Evolutionary conservation across 2,329 filamentous ascomycete species (phyloP).

Genomic region (Ceratocystiopsis minuta): DNA sequence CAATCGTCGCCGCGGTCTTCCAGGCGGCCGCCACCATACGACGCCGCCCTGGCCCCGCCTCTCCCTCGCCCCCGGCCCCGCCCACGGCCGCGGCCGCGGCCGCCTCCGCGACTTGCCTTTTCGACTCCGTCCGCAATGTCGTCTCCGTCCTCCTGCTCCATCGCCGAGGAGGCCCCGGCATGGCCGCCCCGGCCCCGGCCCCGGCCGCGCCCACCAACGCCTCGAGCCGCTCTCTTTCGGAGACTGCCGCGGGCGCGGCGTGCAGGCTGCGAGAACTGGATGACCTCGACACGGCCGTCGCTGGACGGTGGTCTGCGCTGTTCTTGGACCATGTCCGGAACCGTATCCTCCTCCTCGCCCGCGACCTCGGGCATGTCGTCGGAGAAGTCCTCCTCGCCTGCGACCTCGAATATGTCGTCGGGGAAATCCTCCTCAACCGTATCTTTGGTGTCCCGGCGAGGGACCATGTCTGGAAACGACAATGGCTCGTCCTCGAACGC

Average conservation of each 20-base stretch:
- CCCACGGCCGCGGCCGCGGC: slow-evolving; percentile 7
- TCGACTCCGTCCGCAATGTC: neutral
- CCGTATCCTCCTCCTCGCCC: neutral
- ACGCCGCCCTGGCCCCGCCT: neutral
- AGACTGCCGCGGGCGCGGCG: slow-evolving; percentile 1
- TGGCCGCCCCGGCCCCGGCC: neutral
- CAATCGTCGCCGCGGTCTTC: slow-evolving; percentile 35
- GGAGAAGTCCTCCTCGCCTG: neutral
- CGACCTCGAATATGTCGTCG: too few species aligned
- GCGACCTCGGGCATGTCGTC: too few species aligned
- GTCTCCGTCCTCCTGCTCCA: neutral
- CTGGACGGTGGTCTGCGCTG: neutral
- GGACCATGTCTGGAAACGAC: too few species aligned
- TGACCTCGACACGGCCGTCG: slow-evolving; percentile 3
- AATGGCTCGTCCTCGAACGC: too few species aligned
- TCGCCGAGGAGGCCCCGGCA: neutral
- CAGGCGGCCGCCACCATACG: slow-evolving; percentile 15
- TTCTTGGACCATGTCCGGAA: neutral
- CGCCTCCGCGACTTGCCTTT: slow-evolving; percentile 2
- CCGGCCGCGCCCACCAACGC: neutral
- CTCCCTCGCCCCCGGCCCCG: slow-evolving; percentile 3
- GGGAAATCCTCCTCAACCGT: neutral
- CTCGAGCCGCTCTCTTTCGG: neutral
- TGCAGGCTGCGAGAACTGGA: slow-evolving; percentile 4
- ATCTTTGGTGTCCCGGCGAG: neutral